Conservation (phyloP, 2,329 filamentous ascomycete species). For the Aspergillus sojae region DNA sequence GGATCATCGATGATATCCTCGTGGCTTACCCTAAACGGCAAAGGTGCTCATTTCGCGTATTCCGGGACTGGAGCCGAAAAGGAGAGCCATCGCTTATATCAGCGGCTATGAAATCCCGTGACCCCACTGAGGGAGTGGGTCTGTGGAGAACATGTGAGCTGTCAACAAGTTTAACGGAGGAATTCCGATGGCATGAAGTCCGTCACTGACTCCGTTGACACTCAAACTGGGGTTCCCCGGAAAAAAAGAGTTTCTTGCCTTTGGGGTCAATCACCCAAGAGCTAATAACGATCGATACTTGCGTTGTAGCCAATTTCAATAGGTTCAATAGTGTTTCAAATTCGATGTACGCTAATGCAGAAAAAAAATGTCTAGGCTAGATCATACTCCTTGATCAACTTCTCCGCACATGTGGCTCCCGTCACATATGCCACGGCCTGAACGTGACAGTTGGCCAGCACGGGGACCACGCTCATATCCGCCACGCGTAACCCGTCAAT, state of each 20-base stretch:
- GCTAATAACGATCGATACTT: not conserved
- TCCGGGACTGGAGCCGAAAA: not conserved
- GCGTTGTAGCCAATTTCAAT: not conserved
- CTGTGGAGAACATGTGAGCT: not conserved
- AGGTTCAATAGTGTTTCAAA: not conserved
- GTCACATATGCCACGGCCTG: conserved; percentile 59
- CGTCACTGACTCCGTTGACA: not conserved
- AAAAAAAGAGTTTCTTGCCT: not conserved
- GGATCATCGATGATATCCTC: not conserved
- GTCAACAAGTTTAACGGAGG: not conserved
- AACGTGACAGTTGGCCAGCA: conserved; percentile 52
- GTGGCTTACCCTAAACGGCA: not conserved
- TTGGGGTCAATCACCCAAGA: not conserved
- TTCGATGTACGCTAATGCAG: not conserved
- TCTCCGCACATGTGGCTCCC: conserved; percentile 56
- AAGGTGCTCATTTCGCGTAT: not conserved
- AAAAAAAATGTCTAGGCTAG: conserved; percentile 22
- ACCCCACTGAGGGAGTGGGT: not conserved
- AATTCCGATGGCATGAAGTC: not conserved
- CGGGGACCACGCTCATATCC: conserved; percentile 48
- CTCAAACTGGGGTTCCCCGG: not conserved
- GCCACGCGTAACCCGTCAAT: conserved; percentile 44
- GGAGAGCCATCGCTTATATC: not conserved
- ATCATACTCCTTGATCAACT: conserved; percentile 49
- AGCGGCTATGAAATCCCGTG: not conserved